Evolutionary conservation across 768 basidiomycete species (phyloP).

Genomic region (Xerocomellus dryophilus): DNA sequence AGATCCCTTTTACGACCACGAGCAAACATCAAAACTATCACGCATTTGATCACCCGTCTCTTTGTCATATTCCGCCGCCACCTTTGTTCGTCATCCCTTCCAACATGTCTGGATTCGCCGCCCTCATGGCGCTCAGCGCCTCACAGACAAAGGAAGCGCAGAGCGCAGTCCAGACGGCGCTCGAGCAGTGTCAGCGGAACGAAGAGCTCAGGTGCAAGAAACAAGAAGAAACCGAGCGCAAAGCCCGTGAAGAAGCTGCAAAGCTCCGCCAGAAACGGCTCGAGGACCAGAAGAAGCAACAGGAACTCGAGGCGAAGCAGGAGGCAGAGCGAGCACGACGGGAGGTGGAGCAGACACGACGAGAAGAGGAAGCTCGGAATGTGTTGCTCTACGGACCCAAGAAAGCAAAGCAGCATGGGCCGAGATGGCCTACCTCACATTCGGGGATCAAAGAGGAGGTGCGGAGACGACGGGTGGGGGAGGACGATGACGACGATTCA

Average conservation of each 20-base stretch:
- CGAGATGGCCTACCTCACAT: conserved; percentile 44
- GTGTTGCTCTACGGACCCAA: conserved; percentile 64
- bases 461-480: conserved; percentile 35
- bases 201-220: conserved; percentile 56
- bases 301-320: conserved; percentile 47
- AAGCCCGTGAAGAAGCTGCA: conserved; percentile 56
- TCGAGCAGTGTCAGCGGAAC: conserved; percentile 58
- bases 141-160: conserved; percentile 61
- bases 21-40: too few species aligned
- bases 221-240: conserved; percentile 60
- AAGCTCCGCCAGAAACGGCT: conserved; percentile 59
- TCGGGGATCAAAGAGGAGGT: conserved; percentile 34
- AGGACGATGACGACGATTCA: conserved; percentile 45
- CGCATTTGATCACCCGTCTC: too few species aligned
- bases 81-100: too few species aligned
- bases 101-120: conserved; percentile 44
- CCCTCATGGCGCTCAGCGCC: conserved; percentile 66
- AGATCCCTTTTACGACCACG: too few species aligned
- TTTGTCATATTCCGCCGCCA: too few species aligned
- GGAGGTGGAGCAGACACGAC: conserved; percentile 47
- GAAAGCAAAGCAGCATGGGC: conserved; percentile 41
- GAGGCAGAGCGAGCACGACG: conserved; percentile 46
- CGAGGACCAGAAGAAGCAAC: conserved; percentile 61
- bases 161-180: conserved; percentile 48
- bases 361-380: conserved; percentile 63